Evolutionary conservation across 2,329 filamentous ascomycete species (phyloP).

Genomic region (Colletotrichum sp.): DNA sequence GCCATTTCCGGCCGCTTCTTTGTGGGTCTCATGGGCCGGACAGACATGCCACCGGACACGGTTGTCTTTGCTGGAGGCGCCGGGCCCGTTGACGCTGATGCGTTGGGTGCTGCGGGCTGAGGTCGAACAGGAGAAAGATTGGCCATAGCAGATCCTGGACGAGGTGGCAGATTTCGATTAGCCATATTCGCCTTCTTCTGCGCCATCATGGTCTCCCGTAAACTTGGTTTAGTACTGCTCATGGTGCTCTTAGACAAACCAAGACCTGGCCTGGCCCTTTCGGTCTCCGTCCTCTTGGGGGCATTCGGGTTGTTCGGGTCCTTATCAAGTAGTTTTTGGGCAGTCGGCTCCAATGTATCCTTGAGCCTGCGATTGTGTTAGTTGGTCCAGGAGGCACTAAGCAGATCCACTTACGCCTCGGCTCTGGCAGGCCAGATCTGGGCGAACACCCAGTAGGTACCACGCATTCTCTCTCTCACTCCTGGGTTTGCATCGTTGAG

Average conservation of each 20-base stretch:
- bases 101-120: constrained; percentile 37
- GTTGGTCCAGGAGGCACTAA: background rate
- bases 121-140: constrained; percentile 46
- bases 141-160: constrained; percentile 54
- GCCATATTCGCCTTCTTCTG: constrained; percentile 70
- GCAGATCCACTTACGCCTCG: constrained; percentile 63
- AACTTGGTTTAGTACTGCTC: constrained; percentile 63
- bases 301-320: constrained; percentile 83
- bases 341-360: constrained; percentile 76
- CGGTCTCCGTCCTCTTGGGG: constrained; percentile 56
- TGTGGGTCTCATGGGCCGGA: constrained; percentile 66
- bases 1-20: constrained; percentile 63
- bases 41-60: constrained; percentile 63
- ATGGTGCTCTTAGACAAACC: constrained; percentile 69
- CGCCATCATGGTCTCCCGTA: constrained; percentile 85
- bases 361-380: constrained; percentile 66
- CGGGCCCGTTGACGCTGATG: constrained; percentile 36
- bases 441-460: constrained; percentile 86
- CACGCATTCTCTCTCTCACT: constrained; percentile 84
- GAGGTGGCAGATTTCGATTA: constrained; percentile 56
- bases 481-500: constrained; percentile 89
- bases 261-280: constrained; percentile 60
- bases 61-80: constrained; percentile 43
- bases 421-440: constrained; percentile 79
- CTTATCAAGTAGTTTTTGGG: constrained; percentile 81